Evolutionary conservation across 495 filamentous ascomycete species (phyloP).

Genomic region (Aspergillus indologenus): DNA sequence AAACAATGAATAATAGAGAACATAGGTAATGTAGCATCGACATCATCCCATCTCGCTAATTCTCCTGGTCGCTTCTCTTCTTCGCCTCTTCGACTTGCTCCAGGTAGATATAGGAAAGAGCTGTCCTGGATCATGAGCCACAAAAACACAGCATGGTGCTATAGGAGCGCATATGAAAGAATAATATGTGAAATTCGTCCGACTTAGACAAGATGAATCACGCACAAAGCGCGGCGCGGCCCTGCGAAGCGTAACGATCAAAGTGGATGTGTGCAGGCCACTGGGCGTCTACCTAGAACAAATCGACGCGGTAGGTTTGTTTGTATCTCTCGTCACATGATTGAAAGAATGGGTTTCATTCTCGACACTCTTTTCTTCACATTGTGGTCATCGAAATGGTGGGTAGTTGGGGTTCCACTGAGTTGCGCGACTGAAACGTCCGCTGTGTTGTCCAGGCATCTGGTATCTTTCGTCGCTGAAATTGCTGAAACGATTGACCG

Average conservation of each 20-base stretch:
- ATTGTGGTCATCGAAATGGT: constrained; percentile 33
- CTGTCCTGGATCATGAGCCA: not conserved
- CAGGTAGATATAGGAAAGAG: not conserved
- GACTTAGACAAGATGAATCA: not conserved
- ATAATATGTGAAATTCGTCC: not conserved
- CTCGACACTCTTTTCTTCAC: not conserved
- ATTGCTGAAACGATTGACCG: constrained; percentile 55
- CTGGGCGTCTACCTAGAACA: not conserved
- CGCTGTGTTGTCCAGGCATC: constrained; percentile 24
- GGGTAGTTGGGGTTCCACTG: constrained; percentile 41
- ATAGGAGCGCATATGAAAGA: not conserved
- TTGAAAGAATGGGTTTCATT: not conserved
- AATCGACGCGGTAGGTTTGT: not conserved
- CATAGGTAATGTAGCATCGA: not conserved
- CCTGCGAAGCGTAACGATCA: not conserved
- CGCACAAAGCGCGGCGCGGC: constrained; percentile 4
- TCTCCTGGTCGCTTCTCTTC: not conserved
- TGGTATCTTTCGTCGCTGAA: constrained; percentile 50
- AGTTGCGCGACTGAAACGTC: constrained; percentile 35
- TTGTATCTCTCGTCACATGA: not conserved
- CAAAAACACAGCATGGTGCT: not conserved
- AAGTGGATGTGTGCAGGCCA: not conserved
- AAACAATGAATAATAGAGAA: not conserved
- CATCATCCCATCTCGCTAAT: not conserved
- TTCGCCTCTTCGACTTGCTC: not conserved